phyloP scores from a whole-genome alignment of 768 basidiomycete species.

The Lactarius quietus region DNA sequence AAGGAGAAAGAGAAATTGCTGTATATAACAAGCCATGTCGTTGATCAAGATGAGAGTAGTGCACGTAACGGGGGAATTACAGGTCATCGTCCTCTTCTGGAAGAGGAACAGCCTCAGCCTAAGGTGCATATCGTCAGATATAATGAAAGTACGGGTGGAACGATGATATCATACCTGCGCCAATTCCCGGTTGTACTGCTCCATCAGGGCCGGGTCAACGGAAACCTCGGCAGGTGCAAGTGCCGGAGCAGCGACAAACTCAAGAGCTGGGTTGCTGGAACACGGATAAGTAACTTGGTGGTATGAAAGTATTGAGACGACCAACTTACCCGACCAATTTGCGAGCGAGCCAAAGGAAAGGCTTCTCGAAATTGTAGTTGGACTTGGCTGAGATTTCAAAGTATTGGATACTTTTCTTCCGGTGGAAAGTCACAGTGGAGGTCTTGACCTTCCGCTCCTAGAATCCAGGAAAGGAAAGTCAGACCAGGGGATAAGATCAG shows the following conservation, averaged over 20 bases:
- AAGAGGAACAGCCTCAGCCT: constrained; percentile 91
- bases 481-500: not conserved
- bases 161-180: constrained; percentile 44
- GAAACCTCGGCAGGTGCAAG: constrained; percentile 91
- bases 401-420: constrained; percentile 99
- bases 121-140: constrained; percentile 15
- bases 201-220: constrained; percentile 76
- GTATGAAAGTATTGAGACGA: too few relatives aligned
- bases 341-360: constrained; percentile 98
- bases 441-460: constrained; percentile 99
- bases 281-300: not conserved
- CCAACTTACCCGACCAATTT: constrained; percentile 89
- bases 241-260: constrained; percentile 96
- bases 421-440: constrained; percentile 96
- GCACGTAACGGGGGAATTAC: constrained; percentile 35
- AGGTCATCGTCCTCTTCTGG: constrained; percentile 97
- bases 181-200: constrained; percentile 76
- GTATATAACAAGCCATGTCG: constrained; percentile 17
- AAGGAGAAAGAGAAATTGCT: constrained; percentile 3
- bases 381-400: constrained; percentile 99
- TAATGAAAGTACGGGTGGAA: not conserved
- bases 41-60: constrained; percentile 9
- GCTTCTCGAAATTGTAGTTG: constrained; percentile 99
- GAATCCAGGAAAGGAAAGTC: constrained; percentile 15
- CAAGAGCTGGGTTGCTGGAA: constrained; percentile 74